phyloP scores from a whole-genome alignment of 108 stramenopile species.

The Skeletonema potamos region DNA sequence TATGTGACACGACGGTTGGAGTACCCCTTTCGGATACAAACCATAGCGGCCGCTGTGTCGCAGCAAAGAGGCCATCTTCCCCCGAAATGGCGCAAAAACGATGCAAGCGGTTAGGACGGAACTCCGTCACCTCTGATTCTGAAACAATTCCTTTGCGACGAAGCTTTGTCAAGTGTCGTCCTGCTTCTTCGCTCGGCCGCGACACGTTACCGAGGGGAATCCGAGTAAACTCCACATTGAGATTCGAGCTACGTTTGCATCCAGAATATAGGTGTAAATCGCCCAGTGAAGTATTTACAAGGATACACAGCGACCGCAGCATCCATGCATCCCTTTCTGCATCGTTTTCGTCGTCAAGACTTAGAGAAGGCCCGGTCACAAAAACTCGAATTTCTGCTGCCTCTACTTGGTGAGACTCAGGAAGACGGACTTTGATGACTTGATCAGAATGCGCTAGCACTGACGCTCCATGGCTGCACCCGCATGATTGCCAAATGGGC shows the following conservation, averaged over 20 bases:
- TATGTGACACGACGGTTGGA: slow-evolving; percentile 64
- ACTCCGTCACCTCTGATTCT: slow-evolving; percentile 9
- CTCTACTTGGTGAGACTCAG: slow-evolving; percentile 51
- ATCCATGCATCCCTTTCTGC: slow-evolving; percentile 30
- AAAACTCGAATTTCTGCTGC: slow-evolving; percentile 76
- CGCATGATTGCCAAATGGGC: slow-evolving; percentile 58
- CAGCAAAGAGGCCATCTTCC: slow-evolving; percentile 80
- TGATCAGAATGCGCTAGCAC: slow-evolving; percentile 26
- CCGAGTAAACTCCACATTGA: slow-evolving; percentile 42
- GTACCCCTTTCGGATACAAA: slow-evolving; percentile 74
- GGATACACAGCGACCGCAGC: slow-evolving; percentile 61
- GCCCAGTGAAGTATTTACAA: slow-evolving; percentile 65
- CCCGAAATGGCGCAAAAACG: slow-evolving; percentile 63
- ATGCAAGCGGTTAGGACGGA: slow-evolving; percentile 64
- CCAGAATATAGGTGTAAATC: slow-evolving; percentile 69
- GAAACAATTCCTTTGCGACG: slow-evolving; percentile 65
- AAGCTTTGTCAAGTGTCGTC: slow-evolving; percentile 68
- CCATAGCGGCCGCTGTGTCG: slow-evolving; percentile 73
- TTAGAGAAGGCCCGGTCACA: slow-evolving; percentile 59
- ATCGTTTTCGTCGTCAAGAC: slow-evolving; percentile 2
- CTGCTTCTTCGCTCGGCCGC: slow-evolving; percentile 71
- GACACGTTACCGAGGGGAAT: slow-evolving; percentile 55
- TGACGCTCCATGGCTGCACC: slow-evolving; percentile 58
- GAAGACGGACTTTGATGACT: slow-evolving; percentile 28
- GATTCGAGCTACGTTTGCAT: slow-evolving; percentile 11